Base-by-base conservation (phyloP, 108 stramenopile genomes). In the Cyclotella atomus region DNA sequence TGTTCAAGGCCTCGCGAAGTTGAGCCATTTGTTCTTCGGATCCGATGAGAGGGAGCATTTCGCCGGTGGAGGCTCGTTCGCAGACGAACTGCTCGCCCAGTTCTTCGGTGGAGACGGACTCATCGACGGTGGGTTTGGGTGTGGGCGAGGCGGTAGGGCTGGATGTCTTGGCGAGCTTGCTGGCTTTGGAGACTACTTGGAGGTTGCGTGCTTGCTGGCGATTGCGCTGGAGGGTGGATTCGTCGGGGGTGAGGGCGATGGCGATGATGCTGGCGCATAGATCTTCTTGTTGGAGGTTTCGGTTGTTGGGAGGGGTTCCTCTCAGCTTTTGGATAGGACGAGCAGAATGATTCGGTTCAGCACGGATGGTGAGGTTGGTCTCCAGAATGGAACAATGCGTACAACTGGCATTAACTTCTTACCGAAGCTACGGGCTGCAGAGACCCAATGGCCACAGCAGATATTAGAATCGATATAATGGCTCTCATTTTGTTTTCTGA, bases 221-320 rank as follows among this genome's bases (percentile, higher is more conserved):
- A 5, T 34, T n/a, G 5, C 10, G 12, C 14, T 1, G 21, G 25
- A 9, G 56, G 56, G 29, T 1, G 56, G 56, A 59, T 12, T 28
- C 30, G 21, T 44, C 38, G 41, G 28, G 61, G 2, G 61, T 62
- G 3, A 41, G 14, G 23, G 61, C 61, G 29, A 62, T 62, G 41
- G 61, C 61, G 36, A 62, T 62, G 38, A 62, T 62, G 23, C 61
- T 62, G 36, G 61, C 36, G 21, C 61, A 62, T 23, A 62, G 44
- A 43, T 62, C 61, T 62, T 62, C 8, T 24, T 41, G 21, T 62
- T 44, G 61, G 61, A 62, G 41, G 2, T 44, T 62, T 62, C 38
- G 41, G 24, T 62, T 7, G 21, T 20, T 8, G 3, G 27, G 14
- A 12, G 41, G 14, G 21, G 41, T 6, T 62, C 19, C 38, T 27